Evolutionary conservation across 2,329 filamentous ascomycete species (phyloP).

Genomic region (Scedosporium dehoogii): DNA sequence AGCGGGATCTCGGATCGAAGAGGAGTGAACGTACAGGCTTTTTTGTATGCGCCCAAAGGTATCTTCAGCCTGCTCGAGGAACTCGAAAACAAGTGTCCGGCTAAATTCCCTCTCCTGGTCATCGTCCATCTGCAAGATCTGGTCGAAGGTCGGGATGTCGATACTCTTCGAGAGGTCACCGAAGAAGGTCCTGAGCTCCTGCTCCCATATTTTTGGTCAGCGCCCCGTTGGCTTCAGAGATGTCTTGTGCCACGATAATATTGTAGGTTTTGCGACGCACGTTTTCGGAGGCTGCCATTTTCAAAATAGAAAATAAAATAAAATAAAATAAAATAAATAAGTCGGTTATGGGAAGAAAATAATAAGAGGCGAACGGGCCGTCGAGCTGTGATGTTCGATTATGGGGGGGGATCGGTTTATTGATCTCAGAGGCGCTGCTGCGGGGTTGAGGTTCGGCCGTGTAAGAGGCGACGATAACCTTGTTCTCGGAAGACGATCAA

Average conservation of each 20-base stretch:
- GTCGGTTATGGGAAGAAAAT: too few relatives aligned
- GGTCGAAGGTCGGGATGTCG: constrained; percentile 73
- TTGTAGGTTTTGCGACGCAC: not conserved
- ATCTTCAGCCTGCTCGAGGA: constrained; percentile 81
- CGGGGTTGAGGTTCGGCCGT: not conserved
- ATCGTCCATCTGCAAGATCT: constrained; percentile 98
- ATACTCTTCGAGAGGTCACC: constrained; percentile 42
- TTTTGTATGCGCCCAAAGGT: constrained; percentile 81
- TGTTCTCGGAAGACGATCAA: not conserved
- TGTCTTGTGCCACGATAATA: not conserved
- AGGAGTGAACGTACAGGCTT: constrained; percentile 55
- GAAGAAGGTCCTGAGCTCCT: not conserved
- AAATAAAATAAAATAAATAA: too few relatives aligned
- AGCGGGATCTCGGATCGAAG: not conserved
- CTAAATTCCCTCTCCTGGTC: constrained; percentile 81
- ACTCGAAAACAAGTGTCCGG: constrained; percentile 77
- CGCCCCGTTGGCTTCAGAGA: not conserved
- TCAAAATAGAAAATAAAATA: not conserved
- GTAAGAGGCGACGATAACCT: not conserved
- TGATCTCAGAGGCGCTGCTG: not conserved
- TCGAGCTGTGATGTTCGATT: too few relatives aligned
- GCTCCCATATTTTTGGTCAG: not conserved
- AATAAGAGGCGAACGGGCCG: too few relatives aligned
- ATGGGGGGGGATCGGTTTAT: not conserved
- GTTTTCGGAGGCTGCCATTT: not conserved